Conservation (phyloP, 192 early-diverging fungal genomes). For the Chytriomyces hyalinus region DNA sequence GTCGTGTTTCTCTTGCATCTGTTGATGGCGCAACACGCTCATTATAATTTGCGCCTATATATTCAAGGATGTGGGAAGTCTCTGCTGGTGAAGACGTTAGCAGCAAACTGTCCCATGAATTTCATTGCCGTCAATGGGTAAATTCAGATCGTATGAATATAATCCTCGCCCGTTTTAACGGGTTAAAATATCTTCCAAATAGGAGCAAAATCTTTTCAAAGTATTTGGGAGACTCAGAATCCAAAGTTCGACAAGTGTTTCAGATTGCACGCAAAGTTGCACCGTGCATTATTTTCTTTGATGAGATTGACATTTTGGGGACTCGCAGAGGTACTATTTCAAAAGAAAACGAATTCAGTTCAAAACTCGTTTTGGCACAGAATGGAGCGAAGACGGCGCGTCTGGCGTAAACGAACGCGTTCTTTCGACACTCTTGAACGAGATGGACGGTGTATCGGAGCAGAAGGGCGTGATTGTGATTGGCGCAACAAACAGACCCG, state of each 20-base stretch:
- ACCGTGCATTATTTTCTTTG: constrained; percentile 94
- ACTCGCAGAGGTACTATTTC: constrained; percentile 64
- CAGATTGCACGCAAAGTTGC: constrained; percentile 77
- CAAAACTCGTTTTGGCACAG: constrained; percentile 7
- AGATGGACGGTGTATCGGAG: constrained; percentile 95
- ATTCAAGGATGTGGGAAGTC: constrained; percentile 91
- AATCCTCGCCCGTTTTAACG: too few relatives aligned
- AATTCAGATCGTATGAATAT: constrained; percentile 9
- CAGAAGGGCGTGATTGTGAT: constrained; percentile 82
- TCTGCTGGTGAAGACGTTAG: constrained; percentile 77
- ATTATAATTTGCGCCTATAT: neutral
- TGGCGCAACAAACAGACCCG: constrained; percentile 78
- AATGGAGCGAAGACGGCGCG: constrained; percentile 57
- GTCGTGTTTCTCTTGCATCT: neutral
- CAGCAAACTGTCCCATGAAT: constrained; percentile 77
- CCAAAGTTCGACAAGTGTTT: constrained; percentile 79
- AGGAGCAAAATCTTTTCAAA: constrained; percentile 89
- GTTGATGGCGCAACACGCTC: too few relatives aligned
- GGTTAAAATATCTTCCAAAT: too few relatives aligned
- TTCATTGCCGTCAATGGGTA: constrained; percentile 85
- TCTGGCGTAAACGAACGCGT: constrained; percentile 86
- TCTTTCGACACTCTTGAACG: constrained; percentile 86
- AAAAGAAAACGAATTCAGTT: neutral
- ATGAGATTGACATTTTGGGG: constrained; percentile 92
- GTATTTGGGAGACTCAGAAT: constrained; percentile 94